phyloP scores from a whole-genome alignment of 2,329 filamentous ascomycete species.

The Calonectria pteridis region DNA sequence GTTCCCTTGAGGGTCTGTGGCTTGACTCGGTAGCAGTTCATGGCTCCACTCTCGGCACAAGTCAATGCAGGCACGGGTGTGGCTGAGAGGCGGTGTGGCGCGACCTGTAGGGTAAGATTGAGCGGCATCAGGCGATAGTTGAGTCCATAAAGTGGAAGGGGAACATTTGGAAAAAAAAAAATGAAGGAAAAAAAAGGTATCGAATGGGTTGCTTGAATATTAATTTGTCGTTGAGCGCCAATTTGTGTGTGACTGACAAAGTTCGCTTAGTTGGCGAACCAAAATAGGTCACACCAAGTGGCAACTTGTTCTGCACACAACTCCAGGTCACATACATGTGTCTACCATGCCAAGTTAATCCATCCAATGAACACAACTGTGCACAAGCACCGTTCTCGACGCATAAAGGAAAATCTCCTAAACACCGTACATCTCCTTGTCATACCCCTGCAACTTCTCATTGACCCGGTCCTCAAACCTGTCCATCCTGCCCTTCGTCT shows the following conservation, averaged over 20 bases:
- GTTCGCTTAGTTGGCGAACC: not conserved
- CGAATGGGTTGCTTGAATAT: not conserved
- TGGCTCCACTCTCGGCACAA: not conserved
- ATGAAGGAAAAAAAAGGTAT: not conserved
- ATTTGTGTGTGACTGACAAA: not conserved
- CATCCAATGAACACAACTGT: not conserved
- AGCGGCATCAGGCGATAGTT: not conserved
- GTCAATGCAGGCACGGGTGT: constrained; percentile 2
- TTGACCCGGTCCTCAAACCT: not conserved
- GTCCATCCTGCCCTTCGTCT: not conserved
- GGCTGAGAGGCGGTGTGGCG: not conserved
- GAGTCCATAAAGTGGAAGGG: not conserved
- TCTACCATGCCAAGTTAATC: not conserved
- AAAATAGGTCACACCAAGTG: not conserved
- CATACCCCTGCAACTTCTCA: not conserved
- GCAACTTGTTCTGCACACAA: not conserved
- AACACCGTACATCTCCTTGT: not conserved
- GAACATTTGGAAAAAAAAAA: not conserved
- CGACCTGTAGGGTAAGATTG: not conserved
- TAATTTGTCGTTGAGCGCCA: not conserved
- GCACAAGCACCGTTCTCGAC: not conserved
- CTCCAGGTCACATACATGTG: not conserved
- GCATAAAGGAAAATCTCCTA: not conserved
- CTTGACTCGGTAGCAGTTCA: not conserved
- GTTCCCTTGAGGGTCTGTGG: constrained; percentile 25